Base-by-base conservation (phyloP, 305 asterid species). In the Fraxinus paxiana region DNA sequence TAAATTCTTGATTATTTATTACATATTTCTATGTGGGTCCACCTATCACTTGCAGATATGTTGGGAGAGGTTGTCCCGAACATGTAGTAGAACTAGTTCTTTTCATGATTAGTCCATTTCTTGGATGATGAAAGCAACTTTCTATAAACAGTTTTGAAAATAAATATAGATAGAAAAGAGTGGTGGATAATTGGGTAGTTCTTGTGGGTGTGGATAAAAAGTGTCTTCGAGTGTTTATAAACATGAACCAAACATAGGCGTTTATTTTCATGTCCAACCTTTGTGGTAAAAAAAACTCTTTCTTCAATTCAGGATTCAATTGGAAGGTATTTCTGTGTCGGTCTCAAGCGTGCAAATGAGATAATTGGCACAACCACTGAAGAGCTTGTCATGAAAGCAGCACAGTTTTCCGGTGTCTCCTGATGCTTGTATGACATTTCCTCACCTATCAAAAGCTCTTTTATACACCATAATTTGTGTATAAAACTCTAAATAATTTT, bases 311-410 rank as follows among this genome's bases (percentile, higher is more conserved):
- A 94, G 99, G 99, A 96, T 81, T 46, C 98, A 10, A 92, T 92
- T 76, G 99, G 99, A 89, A 86, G 99, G 86, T 96, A 92, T 87
- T 92, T 85, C 81, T 92, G 93, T 28, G 97, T 91, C 26, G 97
- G 98, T 35, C 94, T 96, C 56, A 96, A 90, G 93, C 97, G 98
- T 35, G 99, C 98, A 38, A 96, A 94, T 80, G 98, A 94, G 91
- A 94, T 96, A 81, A 96, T 96, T 72, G 99, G 99, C 85, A 91
- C 88, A 41, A 96, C 99, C 2, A 96, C 99, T 5, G 98, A 94
- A 86, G 99, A 96, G 86, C 90, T 92, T 81, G 97, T 96, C 80
- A 91, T 92, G 46, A 96, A 94, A 88, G 98, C 99, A 61, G 90
- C 84, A 81, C 97, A 91, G 84, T 86, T 88, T 73, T 77, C 88